phyloP scores from a whole-genome alignment of 2,329 filamentous ascomycete genomes.

The Colletotrichum lentis region DNA sequence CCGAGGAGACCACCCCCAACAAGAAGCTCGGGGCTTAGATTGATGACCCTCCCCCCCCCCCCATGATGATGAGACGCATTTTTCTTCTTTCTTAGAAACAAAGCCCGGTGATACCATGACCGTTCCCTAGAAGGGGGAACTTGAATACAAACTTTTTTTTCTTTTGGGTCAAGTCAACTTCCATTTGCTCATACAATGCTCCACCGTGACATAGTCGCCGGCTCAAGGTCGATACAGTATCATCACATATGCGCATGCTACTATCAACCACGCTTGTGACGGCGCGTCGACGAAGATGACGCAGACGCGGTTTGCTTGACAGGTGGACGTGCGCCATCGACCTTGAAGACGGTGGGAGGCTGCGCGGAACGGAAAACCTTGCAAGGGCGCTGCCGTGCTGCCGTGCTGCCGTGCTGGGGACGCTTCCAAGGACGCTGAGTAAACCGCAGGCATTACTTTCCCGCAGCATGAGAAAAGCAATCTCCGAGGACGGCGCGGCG shows the following conservation, averaged over 20 bases:
- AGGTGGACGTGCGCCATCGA: slow-evolving; percentile 39
- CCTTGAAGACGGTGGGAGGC: slow-evolving; percentile 49
- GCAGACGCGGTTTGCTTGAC: slow-evolving; percentile 47
- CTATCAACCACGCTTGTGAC: background rate
- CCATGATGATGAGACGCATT: slow-evolving; percentile 13
- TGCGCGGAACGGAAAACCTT: slow-evolving; percentile 47
- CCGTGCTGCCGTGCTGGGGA: slow-evolving; percentile 45
- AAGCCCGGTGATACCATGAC: slow-evolving; percentile 34
- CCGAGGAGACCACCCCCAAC: slow-evolving; percentile 50
- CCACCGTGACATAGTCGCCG: background rate
- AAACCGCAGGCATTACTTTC: slow-evolving; percentile 4
- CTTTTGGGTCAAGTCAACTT: slow-evolving; percentile 8
- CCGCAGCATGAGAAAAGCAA: background rate
- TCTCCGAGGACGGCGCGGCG: background rate
- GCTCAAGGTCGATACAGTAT: too few relatives aligned
- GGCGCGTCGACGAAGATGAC: slow-evolving; percentile 44
- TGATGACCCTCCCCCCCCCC: background rate
- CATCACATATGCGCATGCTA: background rate
- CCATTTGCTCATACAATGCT: too few relatives aligned
- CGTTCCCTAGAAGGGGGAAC: slow-evolving; percentile 9
- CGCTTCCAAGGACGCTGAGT: slow-evolving; percentile 44
- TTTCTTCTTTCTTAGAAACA: slow-evolving; percentile 10
- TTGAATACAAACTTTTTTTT: slow-evolving; percentile 28
- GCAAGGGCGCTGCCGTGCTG: slow-evolving; percentile 38
- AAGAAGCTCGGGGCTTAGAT: slow-evolving; percentile 47